Evolutionary conservation across 768 basidiomycete species (phyloP), one percentile per base, ranked within the genome.

Genomic region (Kwoniella mangroviensis): DNA sequence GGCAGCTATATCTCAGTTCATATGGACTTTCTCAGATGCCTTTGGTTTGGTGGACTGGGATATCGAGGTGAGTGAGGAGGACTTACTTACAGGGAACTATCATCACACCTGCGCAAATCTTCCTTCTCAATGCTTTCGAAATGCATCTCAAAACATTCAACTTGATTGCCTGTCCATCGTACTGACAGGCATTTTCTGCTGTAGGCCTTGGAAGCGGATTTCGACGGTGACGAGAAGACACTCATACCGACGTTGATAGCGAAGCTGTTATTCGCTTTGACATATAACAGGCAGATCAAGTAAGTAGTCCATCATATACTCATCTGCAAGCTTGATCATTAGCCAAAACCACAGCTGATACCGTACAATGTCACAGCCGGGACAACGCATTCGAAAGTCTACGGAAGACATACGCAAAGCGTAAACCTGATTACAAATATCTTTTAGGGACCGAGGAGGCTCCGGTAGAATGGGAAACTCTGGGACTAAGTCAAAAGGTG

Each of bases 1-100:
- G 93, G 94, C 94, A 5, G 91, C 90, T 26, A 91, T 94, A 83
- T 88, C 88, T 83, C 93, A 95, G 82, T 95, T 96, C 87, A 90
- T 92, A 84, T 90, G 87, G 82, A 93, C 91, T 28, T 96, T 95
- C 84, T 86, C 87, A 58, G 87, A 87, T 60, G 86, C 94, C 67
- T 88, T 95, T 73, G 86, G 88, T 49, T 86, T 91, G 85, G 84
- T 87, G 54, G 91, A 92, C 77, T 87, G 94, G 71, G 86, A 91
- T 55, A 79, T 82, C 45, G 83, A 83, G 70, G 82, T 82, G 59
- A 70, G 83, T 75, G 1, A 34, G 34, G 34, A 34, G 34, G 6
- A 34, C 34, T 34, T 7, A 5, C 34, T 34, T 7, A 34, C 0
- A 34, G 34, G 34, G 34, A 7, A 34, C 34, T 34, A 34, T 34